Conservation (phyloP, 1,284 basidiomycete genomes). For the Fomitopsis betulina region DNA sequence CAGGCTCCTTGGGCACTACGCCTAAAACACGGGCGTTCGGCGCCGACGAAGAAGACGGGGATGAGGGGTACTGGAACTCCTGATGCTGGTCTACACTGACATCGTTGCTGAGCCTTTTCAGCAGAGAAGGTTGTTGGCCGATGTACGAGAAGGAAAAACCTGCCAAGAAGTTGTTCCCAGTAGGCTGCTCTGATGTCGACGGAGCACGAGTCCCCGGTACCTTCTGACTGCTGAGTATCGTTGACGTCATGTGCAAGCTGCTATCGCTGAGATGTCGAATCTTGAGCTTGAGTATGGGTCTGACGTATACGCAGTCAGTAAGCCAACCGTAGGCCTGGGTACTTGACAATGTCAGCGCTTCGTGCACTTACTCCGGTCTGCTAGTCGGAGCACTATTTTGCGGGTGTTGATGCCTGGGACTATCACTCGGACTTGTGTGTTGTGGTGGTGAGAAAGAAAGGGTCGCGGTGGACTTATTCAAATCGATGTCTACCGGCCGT, state of each 20-base stretch:
- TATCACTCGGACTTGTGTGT: background rate
- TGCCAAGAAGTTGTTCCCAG: conserved; percentile 9
- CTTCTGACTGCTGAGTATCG: background rate
- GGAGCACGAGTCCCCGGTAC: background rate
- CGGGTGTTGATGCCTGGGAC: background rate
- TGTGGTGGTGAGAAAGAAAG: background rate
- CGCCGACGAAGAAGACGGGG: conserved; percentile 8
- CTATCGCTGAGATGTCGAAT: background rate
- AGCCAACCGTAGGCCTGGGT: background rate
- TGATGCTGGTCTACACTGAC: conserved; percentile 1
- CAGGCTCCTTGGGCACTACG: background rate
- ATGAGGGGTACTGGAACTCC: conserved; percentile 6
- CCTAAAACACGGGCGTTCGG: background rate
- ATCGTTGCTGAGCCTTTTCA: conserved; percentile 12
- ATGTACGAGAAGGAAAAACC: conserved; percentile 20
- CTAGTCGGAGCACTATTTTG: too few species aligned
- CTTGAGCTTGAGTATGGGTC: background rate
- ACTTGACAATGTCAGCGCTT: background rate
- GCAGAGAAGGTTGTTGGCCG: conserved; percentile 17
- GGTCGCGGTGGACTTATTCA: background rate
- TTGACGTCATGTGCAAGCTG: background rate
- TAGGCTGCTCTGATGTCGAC: background rate
- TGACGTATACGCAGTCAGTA: background rate
- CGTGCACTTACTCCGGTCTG: background rate
- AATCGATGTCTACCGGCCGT: background rate